phyloP scores from a whole-genome alignment of 2,329 filamentous ascomycete species.

The Tolypocladium pustulatum region DNA sequence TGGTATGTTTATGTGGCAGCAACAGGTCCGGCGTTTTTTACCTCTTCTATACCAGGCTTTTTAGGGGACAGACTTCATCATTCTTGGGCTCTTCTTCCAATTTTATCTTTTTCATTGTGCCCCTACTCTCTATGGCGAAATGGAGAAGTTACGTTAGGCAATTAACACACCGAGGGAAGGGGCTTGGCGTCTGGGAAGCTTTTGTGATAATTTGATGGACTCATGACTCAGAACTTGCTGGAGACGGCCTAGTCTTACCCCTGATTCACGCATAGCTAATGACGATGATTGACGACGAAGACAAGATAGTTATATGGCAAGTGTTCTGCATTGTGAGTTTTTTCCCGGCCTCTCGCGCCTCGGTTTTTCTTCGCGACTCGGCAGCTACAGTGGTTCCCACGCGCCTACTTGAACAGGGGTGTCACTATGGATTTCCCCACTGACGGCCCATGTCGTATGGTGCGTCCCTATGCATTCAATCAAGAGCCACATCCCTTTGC shows the following conservation, averaged over 20 bases:
- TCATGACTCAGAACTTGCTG: not conserved
- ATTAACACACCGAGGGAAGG: not conserved
- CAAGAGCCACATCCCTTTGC: constrained; percentile 64
- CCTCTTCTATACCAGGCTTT: not conserved
- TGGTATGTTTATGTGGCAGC: not conserved
- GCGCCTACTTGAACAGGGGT: constrained; percentile 29
- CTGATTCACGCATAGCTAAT: not conserved
- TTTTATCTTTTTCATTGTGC: not conserved
- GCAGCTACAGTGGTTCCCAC: constrained; percentile 24
- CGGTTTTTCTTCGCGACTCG: not conserved
- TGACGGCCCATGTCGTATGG: constrained; percentile 30
- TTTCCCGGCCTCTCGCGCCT: not conserved
- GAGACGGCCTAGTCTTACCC: not conserved
- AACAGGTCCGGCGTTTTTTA: not conserved
- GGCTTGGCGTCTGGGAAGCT: not conserved
- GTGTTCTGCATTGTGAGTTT: not conserved
- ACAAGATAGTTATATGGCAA: not conserved
- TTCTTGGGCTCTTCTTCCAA: not conserved
- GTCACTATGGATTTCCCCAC: constrained; percentile 42
- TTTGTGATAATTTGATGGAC: not conserved
- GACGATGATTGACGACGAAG: not conserved
- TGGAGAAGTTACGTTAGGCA: not conserved
- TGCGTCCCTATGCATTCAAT: constrained; percentile 65
- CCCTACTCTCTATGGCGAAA: not conserved
- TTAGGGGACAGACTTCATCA: not conserved